Evolutionary conservation across 1,284 basidiomycete species (phyloP), one percentile per base, ranked within the genome.

Genomic region (Porogramme epimiltina): DNA sequence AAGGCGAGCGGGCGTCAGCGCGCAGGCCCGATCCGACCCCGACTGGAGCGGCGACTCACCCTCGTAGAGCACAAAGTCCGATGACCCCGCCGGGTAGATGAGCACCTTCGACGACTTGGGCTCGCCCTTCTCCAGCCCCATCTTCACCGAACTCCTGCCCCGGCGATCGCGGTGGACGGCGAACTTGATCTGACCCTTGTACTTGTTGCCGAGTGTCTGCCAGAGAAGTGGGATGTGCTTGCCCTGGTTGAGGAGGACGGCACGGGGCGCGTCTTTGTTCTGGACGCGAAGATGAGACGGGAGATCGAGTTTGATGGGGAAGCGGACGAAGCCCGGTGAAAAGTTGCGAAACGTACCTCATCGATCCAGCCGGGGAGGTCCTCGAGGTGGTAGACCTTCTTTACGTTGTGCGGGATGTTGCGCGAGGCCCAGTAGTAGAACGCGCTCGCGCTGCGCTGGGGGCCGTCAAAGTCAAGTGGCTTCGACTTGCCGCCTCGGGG

Each of bases 141-240:
- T 65, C 26, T 75, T 71, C 2, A 76, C 72, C 10, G 81, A 81
- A 47, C 79, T 77, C 51, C 73, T 77, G 20, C 84, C 87, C 44
- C 84, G 76, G 15, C 79, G 77, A 66, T 94, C 91, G 42, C 81
- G 81, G 63, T 89, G 81, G 45, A 80, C 81, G 2, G 79, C 89
- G 56, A 94, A 82, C 23, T 75, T 76, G 20, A 93, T 77, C 62
- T 85, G 76, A 49, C 80, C 80, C 47, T 79, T 68, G 67, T 87
- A 89, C 57, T 87, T 88, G 65, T 91, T 90, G 11, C 81, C 85
- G 33, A 95, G 80, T 4, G 91, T 86, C 65, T 90, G 86, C 93
- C 93, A 95, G 45, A 95, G 73, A 25, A 95, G 74, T 1, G 93
- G 93, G 4, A 92, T 82, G 42, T 87, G 87, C 56, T 85, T 89